phyloP scores from a whole-genome alignment of 1,284 basidiomycete species.

The Microbotryomycetes sp. region DNA sequence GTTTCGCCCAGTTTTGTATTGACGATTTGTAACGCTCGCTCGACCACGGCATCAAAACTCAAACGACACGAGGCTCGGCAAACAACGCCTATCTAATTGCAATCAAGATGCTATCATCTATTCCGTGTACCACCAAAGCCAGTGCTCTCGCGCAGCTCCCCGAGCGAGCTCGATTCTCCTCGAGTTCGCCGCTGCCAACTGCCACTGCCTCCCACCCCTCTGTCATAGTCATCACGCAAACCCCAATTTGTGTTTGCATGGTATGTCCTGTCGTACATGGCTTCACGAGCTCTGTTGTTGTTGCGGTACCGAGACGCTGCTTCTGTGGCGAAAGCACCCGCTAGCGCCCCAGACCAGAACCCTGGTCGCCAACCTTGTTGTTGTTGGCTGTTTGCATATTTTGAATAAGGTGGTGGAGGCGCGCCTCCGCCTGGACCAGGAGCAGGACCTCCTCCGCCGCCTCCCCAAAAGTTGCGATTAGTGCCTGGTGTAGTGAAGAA shows the following conservation, averaged over 20 bases:
- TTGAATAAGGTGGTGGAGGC: conserved; percentile 73
- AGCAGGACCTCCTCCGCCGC: conserved; percentile 50
- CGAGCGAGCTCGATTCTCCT: conserved; percentile 1
- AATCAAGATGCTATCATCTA: conserved; percentile 21
- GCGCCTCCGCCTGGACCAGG: conserved; percentile 44
- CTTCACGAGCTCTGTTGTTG: conserved; percentile 22
- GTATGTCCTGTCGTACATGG: conserved; percentile 38
- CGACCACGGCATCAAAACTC: too few species aligned
- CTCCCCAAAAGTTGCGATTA: conserved; percentile 35
- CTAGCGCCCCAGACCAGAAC: conserved; percentile 74
- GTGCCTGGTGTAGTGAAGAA: conserved; percentile 31
- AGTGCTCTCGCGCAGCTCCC: conserved; percentile 47
- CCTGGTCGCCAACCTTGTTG: conserved; percentile 53
- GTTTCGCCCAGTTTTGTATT: too few species aligned
- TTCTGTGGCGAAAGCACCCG: conserved; percentile 52
- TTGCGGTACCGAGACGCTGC: conserved; percentile 24
- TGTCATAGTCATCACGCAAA: conserved; percentile 14
- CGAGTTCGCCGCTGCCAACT: not conserved
- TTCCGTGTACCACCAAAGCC: conserved; percentile 60
- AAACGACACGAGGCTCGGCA: too few species aligned
- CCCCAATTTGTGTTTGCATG: not conserved
- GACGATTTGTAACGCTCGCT: too few species aligned
- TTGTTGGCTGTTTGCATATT: conserved; percentile 40
- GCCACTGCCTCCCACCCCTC: conserved; percentile 43
- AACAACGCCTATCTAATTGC: too few species aligned